Evolutionary conservation across 1,139 yeast species (phyloP).

Genomic region (Debaryomycetaceae sp.): DNA sequence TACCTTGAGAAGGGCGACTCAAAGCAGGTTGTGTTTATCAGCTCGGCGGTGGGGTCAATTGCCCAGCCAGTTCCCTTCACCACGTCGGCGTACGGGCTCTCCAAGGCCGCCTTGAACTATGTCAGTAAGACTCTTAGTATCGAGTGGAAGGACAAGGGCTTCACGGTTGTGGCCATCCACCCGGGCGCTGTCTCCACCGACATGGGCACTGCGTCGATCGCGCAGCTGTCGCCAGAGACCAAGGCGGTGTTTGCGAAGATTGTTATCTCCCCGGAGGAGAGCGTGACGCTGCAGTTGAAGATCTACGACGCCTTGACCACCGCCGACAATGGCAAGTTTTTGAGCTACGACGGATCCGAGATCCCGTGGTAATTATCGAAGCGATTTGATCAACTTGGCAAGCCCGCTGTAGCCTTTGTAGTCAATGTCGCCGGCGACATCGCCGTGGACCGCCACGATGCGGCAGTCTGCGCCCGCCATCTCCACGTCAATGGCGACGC

Average conservation of each 20-base stretch:
- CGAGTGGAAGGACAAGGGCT: slow-evolving; percentile 15
- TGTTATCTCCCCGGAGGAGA: slow-evolving; percentile 11
- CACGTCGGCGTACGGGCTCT: slow-evolving; percentile 10
- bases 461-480: too few species aligned
- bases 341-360: slow-evolving; percentile 11
- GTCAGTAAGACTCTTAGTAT: slow-evolving; percentile 4
- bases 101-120: slow-evolving; percentile 24
- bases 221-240: neutral
- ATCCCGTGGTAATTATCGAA: slow-evolving; percentile 6
- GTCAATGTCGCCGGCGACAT: too few species aligned
- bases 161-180: slow-evolving; percentile 20
- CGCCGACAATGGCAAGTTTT: slow-evolving; percentile 11
- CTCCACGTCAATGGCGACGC: too few species aligned
- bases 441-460: too few species aligned
- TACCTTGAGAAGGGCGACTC: slow-evolving; percentile 16
- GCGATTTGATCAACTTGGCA: too few species aligned
- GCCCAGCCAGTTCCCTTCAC: slow-evolving; percentile 9
- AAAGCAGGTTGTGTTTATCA: slow-evolving; percentile 21
- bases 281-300: slow-evolving; percentile 8
- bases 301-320: slow-evolving; percentile 6
- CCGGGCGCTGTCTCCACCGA: slow-evolving; percentile 32
- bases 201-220: slow-evolving; percentile 8
- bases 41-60: slow-evolving; percentile 21
- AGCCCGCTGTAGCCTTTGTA: too few species aligned
- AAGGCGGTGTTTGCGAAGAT: slow-evolving; percentile 1